Percentiles rank a stretch among this genome's conserved stretches.
These are phyloP conservation scores for Lodderomyces orthopsilosis DNA, from an alignment of 1,139 yeast species.

Conservation along the genomic window DNA sequence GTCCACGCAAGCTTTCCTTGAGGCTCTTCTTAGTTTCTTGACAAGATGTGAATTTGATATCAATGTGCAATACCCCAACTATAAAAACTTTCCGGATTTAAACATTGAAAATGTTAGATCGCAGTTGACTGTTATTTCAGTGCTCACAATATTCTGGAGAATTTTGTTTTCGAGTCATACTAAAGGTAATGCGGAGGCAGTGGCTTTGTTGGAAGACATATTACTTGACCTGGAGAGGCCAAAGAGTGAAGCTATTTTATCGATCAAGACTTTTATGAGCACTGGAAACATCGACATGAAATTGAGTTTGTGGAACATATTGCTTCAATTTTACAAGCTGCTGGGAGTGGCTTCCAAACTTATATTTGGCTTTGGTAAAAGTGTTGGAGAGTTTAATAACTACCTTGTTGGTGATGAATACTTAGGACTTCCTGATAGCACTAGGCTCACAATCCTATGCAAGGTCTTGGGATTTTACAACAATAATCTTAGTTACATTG, in stretches of 20 bases:
- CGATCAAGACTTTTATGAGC: constrained; percentile 59
- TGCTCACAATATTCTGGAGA: constrained; percentile 63
- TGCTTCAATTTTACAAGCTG: constrained; percentile 58
- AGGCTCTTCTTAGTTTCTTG: constrained; percentile 19
- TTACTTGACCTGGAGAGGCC: constrained; percentile 22
- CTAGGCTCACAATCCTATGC: constrained; percentile 22
- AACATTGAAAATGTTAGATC: constrained; percentile 49
- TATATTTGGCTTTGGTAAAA: constrained; percentile 56
- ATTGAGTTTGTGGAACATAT: constrained; percentile 71
- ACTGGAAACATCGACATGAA: constrained; percentile 66
- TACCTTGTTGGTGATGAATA: constrained; percentile 18
- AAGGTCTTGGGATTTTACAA: constrained; percentile 34
- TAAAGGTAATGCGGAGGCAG: constrained; percentile 44
- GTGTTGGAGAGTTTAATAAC: constrained; percentile 30
- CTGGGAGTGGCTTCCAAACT: constrained; percentile 18
- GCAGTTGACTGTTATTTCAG: constrained; percentile 66
- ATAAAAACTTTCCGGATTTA: constrained; percentile 57
- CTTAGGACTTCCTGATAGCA: constrained; percentile 7
- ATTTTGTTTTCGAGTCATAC: constrained; percentile 43
- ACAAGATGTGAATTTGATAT: constrained; percentile 6
- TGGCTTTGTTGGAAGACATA: constrained; percentile 55
- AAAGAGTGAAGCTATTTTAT: constrained; percentile 27
- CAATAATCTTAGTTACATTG: constrained; percentile 23
- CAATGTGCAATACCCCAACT: constrained; percentile 40
- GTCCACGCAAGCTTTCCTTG: constrained; percentile 23